Percentiles rank a stretch among this genome's conserved stretches.
phyloP scores from a whole-genome alignment of 306 rosid species.

The Ammopiptanthus mongolicus region DNA sequence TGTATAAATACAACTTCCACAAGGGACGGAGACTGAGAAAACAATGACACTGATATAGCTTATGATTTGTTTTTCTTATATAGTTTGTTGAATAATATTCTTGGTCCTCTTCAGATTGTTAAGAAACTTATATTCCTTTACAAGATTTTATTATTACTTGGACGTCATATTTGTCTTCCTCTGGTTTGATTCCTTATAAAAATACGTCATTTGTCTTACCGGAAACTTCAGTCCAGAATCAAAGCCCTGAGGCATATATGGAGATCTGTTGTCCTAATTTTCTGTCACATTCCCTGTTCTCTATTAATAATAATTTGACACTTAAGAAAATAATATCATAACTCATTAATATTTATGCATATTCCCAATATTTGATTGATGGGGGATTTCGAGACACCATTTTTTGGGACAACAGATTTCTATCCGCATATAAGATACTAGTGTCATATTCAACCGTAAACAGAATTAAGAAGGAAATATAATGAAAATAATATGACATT shows the following conservation, averaged over 20 bases:
- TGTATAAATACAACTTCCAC: neutral
- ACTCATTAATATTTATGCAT: too few species aligned
- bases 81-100: constrained; percentile 13
- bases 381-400: too few species aligned
- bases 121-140: constrained; percentile 37
- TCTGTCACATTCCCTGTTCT: too few species aligned
- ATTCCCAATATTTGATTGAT: too few species aligned
- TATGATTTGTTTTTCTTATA: neutral
- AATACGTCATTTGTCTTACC: constrained; percentile 34
- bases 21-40: constrained; percentile 29
- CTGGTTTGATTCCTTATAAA: constrained; percentile 20
- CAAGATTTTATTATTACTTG: constrained; percentile 17
- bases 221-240: constrained; percentile 21
- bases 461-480: too few species aligned
- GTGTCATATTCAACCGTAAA: too few species aligned
- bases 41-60: constrained; percentile 18
- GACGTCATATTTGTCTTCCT: constrained; percentile 32
- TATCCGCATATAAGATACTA: too few species aligned
- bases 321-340: too few species aligned
- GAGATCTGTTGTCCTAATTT: too few species aligned
- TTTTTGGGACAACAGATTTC: too few species aligned
- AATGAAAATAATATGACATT: too few species aligned
- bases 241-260: neutral
- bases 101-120: neutral
- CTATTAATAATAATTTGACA: too few species aligned